Conservation (phyloP, 1,284 basidiomycete genomes). For the Rhodotorula sp. region DNA sequence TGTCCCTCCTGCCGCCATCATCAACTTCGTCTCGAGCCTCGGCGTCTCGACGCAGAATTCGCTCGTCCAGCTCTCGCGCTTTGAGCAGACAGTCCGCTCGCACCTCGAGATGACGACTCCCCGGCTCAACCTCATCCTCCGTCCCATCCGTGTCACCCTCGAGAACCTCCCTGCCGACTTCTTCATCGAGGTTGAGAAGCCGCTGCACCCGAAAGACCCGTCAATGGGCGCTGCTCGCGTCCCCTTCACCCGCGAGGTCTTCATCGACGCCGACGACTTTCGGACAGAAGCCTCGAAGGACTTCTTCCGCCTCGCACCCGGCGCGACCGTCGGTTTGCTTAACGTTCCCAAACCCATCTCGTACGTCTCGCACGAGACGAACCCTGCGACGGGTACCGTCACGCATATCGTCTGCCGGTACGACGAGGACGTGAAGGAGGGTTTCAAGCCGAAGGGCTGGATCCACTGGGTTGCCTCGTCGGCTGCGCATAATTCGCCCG, state of each 20-base stretch:
- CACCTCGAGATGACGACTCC: slow-evolving; percentile 88
- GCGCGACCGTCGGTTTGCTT: slow-evolving; percentile 94
- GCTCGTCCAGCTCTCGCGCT: slow-evolving; percentile 82
- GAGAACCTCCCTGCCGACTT: slow-evolving; percentile 90
- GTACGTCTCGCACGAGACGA: slow-evolving; percentile 80
- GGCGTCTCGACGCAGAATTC: slow-evolving; percentile 86
- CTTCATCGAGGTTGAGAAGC: slow-evolving; percentile 78
- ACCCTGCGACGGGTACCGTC: slow-evolving; percentile 68
- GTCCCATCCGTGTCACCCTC: slow-evolving; percentile 85
- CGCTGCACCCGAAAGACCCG: slow-evolving; percentile 90
- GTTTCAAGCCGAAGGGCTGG: slow-evolving; percentile 82
- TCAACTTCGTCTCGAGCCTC: slow-evolving; percentile 85
- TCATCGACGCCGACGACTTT: slow-evolving; percentile 95
- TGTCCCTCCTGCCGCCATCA: slow-evolving; percentile 90
- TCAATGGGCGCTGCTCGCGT: slow-evolving; percentile 78
- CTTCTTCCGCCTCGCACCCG: slow-evolving; percentile 96
- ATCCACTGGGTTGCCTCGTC: slow-evolving; percentile 98
- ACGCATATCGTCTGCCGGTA: slow-evolving; percentile 78
- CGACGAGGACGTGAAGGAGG: slow-evolving; percentile 53
- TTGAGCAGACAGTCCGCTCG: slow-evolving; percentile 83
- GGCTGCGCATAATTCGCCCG: slow-evolving; percentile 70
- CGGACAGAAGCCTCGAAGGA: slow-evolving; percentile 75
- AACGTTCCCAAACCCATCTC: slow-evolving; percentile 93
- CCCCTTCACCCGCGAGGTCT: slow-evolving; percentile 84
- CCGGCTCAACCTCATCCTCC: slow-evolving; percentile 87